Evolutionary conservation across 148 eudicot species (phyloP), one percentile per base, ranked within the genome.

Genomic region (Simmondsia chinensis): DNA sequence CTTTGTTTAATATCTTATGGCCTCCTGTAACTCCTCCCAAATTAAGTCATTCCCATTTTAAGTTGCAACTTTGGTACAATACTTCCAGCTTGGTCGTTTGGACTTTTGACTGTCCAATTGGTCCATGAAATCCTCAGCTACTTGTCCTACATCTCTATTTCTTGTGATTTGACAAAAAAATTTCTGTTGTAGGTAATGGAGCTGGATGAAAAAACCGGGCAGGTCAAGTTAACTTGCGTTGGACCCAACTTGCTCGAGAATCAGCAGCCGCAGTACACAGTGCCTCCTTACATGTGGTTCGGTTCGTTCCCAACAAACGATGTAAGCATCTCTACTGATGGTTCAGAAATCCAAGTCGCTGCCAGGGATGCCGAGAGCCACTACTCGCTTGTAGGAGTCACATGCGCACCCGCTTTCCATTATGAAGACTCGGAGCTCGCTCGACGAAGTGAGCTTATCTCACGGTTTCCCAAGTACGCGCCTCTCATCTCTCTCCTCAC

Each of bases 351-450:
- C 35, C 65, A 75, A 57, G 56, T 43, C 17, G 51, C 75, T 13
- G 54, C 72, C 3, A 75, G 76, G 48, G 72, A 80, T 65, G 48
- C 60, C 8, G 95, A 85, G 48, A 33, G 39, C 10, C 66, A 75
- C 48, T 81, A 62, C 60, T 64, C 83, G 39, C 73, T 85, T 5
- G 59, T 81, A 9, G 95, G 89, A 44, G 75, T 86, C 66, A 85
- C 95, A 10, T 81, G 85, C 39, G 95, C 95, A 6, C 95, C 91
- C 12, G 95, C 80, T 25, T 85, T 81, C 48, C 86, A 85, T 48
- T 85, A 72, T 45, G 83, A 78, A 26, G 95, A 85, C 70, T 81
- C 84, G 29, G 89, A 72, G 64, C 31, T 54, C 43, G 89, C 75
- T 32, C 77, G 60, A 48, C 72, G 70, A 2, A 60, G 72, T 26